Base-by-base conservation (phyloP, 306 rosid genomes). In the Fagus sylvatica region DNA sequence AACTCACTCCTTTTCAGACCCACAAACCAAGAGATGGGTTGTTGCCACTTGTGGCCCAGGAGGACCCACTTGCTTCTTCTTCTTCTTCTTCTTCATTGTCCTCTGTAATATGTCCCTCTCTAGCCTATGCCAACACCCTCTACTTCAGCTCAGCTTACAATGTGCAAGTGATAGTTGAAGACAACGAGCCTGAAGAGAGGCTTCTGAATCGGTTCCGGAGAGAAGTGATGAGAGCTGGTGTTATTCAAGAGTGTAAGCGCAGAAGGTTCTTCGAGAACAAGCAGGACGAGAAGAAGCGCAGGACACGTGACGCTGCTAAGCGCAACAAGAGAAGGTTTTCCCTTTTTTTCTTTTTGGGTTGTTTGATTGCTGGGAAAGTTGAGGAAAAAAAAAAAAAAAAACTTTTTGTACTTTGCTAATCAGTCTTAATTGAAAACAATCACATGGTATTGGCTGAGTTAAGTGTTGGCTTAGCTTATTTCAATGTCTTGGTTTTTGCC, bases 211-310 rank as follows among this genome's bases (percentile, higher is more conserved):
- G 95, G 80, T 94, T 92, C 78, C 82, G 92, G 1, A 77, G 96
- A 46, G 97, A 94, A 84, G 97, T 92, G 11, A 83, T 92, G 91
- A 84, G 42, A 69, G 93, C 97, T 15, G 97, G 97, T 9, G 80
- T 94, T 48, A 84, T 94, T 70, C 94, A 94, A 74, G 97, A 91
- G 69, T 80, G 85, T 46, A 90, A 85, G 88, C 80, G 98, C 57
- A 86, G 97, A 76, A 82, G 79, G 72, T 89, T 65, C 82, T 82
- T 77, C 16, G 96, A 94, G 85, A 92, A 79, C 80, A 79, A 83
- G 55, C 98, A 89, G 81, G 97, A 92, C 3, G 88, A 88, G 79
- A 89, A 85, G 91, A 95, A 93, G 79, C 93, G 98, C 37, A 88
- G 70, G 83, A 1, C 72, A 9, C 91, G 97, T 3, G 98, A 95